A percentile compares a stretch with the other conserved stretches of the same genome.
Conservation (phyloP, 2,329 filamentous ascomycete species). For the Ceratocystis huliohia region DNA sequence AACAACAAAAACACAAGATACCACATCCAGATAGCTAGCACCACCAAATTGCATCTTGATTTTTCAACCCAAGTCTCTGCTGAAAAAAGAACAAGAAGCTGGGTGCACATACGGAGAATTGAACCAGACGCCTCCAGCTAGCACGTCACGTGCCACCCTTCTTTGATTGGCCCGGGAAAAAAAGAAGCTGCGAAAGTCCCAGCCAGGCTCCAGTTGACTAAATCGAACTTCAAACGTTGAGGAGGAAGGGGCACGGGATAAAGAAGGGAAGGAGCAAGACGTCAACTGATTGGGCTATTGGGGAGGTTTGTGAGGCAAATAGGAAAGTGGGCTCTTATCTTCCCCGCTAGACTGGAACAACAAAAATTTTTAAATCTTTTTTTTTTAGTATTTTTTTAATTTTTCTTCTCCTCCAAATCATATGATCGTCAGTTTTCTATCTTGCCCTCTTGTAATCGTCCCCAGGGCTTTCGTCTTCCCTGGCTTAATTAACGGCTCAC, state of each 20-base stretch:
- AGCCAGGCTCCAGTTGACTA: background rate
- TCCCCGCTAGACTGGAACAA: constrained; percentile 1
- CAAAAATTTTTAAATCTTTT: background rate
- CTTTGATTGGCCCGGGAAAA: background rate
- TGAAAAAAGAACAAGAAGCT: background rate
- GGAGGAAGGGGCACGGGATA: background rate
- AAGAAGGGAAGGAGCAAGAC: background rate
- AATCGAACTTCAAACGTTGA: background rate
- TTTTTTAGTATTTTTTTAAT: constrained; percentile 3
- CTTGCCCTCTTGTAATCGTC: background rate
- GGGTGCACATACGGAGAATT: background rate
- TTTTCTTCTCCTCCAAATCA: constrained; percentile 2
- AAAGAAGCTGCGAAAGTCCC: background rate
- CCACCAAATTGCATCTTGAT: background rate
- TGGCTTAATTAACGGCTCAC: no score
- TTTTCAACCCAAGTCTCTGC: background rate
- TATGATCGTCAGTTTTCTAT: constrained; percentile 2
- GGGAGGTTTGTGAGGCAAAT: background rate
- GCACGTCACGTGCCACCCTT: background rate
- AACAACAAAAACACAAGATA: background rate
- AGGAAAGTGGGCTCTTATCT: background rate
- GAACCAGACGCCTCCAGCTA: background rate
- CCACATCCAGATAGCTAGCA: background rate
- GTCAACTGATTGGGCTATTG: background rate
- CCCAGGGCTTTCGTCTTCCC: no score